These are phyloP conservation scores for Zoysia japonica DNA, from an alignment of 176 grass and related monocot genomes.

Conservation along the genomic window DNA sequence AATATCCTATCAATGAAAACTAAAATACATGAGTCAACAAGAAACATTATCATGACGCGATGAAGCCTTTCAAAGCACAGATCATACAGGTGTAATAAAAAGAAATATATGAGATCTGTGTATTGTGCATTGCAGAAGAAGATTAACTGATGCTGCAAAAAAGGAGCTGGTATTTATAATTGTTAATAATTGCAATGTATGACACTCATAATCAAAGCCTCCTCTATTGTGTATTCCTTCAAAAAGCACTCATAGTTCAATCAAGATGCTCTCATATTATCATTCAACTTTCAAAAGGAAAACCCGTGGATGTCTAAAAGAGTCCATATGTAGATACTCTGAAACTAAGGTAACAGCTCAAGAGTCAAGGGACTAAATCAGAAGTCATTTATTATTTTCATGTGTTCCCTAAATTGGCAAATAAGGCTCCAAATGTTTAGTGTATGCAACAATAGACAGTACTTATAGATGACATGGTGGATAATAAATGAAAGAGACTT, in stretches of 20 bases:
- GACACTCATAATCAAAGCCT: too few relatives aligned
- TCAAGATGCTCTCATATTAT: too few relatives aligned
- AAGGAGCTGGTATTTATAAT: not conserved
- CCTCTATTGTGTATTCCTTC: too few relatives aligned
- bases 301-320: not conserved
- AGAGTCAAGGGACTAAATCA: not conserved
- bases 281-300: not conserved
- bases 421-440: slow-evolving; percentile 5
- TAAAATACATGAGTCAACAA: slow-evolving; percentile 22
- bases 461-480: not conserved
- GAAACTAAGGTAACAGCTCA: too few relatives aligned
- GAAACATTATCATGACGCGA: not conserved
- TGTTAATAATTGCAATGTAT: not conserved
- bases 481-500: slow-evolving; percentile 22
- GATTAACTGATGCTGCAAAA: not conserved
- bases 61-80: not conserved
- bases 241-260: not conserved
- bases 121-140: slow-evolving; percentile 15
- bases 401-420: slow-evolving; percentile 3
- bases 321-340: not conserved
- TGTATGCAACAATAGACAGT: not conserved
- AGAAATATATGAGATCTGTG: slow-evolving; percentile 10
- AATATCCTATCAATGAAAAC: slow-evolving; percentile 1
- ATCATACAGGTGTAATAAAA: not conserved
- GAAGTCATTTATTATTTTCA: slow-evolving; percentile 7